Evolutionary conservation across 2,329 filamentous ascomycete species (phyloP).

Genomic region (Sarocladium oryzae): DNA sequence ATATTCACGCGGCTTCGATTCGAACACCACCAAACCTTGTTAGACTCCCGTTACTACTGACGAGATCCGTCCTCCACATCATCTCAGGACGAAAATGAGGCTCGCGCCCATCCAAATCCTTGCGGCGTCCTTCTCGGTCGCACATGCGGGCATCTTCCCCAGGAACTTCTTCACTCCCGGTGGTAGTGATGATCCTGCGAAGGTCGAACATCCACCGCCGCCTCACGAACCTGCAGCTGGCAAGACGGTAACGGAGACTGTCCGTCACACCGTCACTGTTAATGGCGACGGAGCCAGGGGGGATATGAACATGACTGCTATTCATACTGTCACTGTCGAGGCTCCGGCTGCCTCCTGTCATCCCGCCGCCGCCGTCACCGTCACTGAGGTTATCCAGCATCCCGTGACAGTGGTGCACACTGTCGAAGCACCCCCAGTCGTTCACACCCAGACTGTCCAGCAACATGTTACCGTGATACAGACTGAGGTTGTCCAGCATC

Average conservation of each 20-base stretch:
- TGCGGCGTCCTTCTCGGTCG: constrained; percentile 1
- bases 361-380: not conserved
- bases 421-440: constrained; percentile 12
- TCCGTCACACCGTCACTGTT: constrained; percentile 12
- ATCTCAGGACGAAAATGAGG: constrained; percentile 5
- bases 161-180: constrained; percentile 3
- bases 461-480: not conserved
- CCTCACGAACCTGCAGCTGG: not conserved
- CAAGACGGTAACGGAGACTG: constrained; percentile 13
- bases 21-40: not conserved
- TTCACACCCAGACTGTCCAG: constrained; percentile 1
- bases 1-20: constrained; percentile 7
- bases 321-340: constrained; percentile 10
- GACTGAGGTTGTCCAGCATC: not conserved
- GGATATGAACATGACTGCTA: constrained; percentile 10
- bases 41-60: not conserved
- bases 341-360: constrained; percentile 3
- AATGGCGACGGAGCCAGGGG: constrained; percentile 5
- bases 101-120: not conserved
- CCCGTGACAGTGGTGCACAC: constrained; percentile 15
- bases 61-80: too few relatives aligned
- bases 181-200: not conserved
- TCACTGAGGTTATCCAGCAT: constrained; percentile 11
- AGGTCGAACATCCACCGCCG: not conserved
- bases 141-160: constrained; percentile 4